phyloP scores from a whole-genome alignment of 805 yeast species.

The Candida loeiensis region DNA sequence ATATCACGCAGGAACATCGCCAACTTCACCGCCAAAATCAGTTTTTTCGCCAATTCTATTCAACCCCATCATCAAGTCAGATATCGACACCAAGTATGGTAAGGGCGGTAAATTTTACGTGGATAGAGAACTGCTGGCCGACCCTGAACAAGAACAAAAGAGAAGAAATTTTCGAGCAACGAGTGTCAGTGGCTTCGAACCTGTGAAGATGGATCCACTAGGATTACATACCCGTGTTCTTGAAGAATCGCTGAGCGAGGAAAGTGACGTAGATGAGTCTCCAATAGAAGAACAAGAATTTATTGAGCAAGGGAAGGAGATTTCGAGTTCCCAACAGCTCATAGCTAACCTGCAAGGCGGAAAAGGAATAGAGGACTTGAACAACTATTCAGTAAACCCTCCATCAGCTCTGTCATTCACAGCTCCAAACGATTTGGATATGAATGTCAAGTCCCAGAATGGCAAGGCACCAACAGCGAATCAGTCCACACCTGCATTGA shows the following conservation, averaged over 20 bases:
- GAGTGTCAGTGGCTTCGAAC: slow-evolving; percentile 25
- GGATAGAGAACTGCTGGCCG: slow-evolving; percentile 27
- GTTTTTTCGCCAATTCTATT: slow-evolving; percentile 80
- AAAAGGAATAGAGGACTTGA: background rate
- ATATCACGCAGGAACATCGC: background rate
- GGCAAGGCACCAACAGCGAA: background rate
- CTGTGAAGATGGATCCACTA: slow-evolving; percentile 6
- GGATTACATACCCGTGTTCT: slow-evolving; percentile 4
- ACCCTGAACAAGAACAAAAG: slow-evolving; percentile 17
- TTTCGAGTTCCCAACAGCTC: background rate
- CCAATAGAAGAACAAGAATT: background rate
- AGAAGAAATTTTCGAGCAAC: slow-evolving; percentile 29
- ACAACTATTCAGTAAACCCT: background rate
- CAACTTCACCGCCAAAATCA: slow-evolving; percentile 31
- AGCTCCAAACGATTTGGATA: background rate
- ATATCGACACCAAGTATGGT: slow-evolving; percentile 81
- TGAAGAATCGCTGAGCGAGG: slow-evolving; percentile 17
- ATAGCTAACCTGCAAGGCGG: background rate
- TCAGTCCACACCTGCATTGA: background rate
- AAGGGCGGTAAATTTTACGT: slow-evolving; percentile 89
- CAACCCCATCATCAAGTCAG: slow-evolving; percentile 71
- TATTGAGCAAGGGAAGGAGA: background rate
- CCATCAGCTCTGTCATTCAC: background rate
- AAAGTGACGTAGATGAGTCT: slow-evolving; percentile 38
- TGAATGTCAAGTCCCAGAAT: background rate